Percentiles rank a stretch among this genome's conserved stretches.
Conservation (phyloP, 2,329 filamentous ascomycete genomes). For the Sclerotinia trifoliorum region DNA sequence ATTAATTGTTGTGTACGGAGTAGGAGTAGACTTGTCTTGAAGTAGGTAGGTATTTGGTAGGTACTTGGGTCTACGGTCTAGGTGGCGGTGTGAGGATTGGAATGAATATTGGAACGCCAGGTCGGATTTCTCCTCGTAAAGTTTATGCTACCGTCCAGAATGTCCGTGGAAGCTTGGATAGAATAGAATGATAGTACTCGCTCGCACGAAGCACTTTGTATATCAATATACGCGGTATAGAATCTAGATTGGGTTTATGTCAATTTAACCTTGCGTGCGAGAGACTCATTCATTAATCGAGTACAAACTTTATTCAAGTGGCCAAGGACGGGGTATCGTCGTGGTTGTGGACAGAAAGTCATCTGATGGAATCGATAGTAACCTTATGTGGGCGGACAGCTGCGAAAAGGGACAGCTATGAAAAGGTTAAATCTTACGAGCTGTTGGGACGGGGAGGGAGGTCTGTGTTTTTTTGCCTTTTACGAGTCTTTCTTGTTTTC, state of each 20-base stretch:
- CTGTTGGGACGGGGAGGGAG: background rate
- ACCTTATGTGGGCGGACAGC: too few species aligned
- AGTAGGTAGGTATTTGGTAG: too few species aligned
- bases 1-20: background rate
- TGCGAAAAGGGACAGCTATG: background rate
- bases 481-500: too few species aligned
- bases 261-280: too few species aligned
- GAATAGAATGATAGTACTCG: background rate
- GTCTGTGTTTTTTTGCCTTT: background rate
- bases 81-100: constrained; percentile 8
- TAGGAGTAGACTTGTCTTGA: background rate
- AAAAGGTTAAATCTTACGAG: background rate
- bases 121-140: background rate
- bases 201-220: too few species aligned
- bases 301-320: too few species aligned
- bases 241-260: too few species aligned
- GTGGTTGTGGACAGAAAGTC: background rate
- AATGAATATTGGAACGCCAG: background rate
- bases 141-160: too few species aligned
- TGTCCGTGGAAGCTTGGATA: constrained; percentile 6
- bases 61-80: background rate
- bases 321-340: too few species aligned
- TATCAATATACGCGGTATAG: too few species aligned
- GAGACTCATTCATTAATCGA: too few species aligned
- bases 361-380: constrained; percentile 3